Evolutionary conservation across 768 basidiomycete species (phyloP), one percentile per base, ranked within the genome.

Genomic region (Podaxis sp.): DNA sequence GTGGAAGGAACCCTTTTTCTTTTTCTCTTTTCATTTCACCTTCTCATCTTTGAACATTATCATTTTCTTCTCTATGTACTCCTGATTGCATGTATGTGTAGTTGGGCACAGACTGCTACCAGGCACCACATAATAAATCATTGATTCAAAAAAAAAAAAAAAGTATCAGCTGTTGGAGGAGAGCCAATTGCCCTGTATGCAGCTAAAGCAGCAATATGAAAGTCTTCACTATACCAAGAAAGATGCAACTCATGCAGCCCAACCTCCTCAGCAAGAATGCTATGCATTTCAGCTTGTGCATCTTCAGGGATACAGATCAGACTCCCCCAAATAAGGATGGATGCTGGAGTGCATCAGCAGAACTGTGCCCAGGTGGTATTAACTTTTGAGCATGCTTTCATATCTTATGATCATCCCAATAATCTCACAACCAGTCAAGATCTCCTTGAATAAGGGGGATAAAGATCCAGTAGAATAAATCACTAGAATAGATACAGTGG

Each of bases 381-480:
- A 40, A 22, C 58, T 74, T 73, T 1, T 67, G 54, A 0, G 37
- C 2, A 38, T 75, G 75, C 20, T 12, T 30, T 15, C 70, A 66
- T 44, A 76, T 63, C 6, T 22, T 28, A 46, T 74, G 74, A 11
- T 70, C 57, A 65, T 77, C 76, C 74, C 74, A 76, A 30, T 67
- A 75, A 12, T n/a, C 52, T 1, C 55, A 44, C 59, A 75, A 76
- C 2, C 66, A 59, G 53, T 76, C 69, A 0, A 76, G 69, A 28
- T 66, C 66, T 1, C 58, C 46, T 56, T 76, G 76, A 17, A 73
- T 64, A 36, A 77, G 41, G 28, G 67, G 70, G 3, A 73, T 66
- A 58, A 74, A 76, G 5, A 76, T 69, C 74, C 73, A 77, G 41
- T 75, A 68, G 56, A 74, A 75, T 1, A 77, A 64, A 57, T 70